A percentile compares a stretch with the other conserved stretches of the same genome.
These are phyloP conservation scores for Parathielavia hyrcaniae DNA, from an alignment of 495 filamentous ascomycete genomes.

Conservation along the genomic window DNA sequence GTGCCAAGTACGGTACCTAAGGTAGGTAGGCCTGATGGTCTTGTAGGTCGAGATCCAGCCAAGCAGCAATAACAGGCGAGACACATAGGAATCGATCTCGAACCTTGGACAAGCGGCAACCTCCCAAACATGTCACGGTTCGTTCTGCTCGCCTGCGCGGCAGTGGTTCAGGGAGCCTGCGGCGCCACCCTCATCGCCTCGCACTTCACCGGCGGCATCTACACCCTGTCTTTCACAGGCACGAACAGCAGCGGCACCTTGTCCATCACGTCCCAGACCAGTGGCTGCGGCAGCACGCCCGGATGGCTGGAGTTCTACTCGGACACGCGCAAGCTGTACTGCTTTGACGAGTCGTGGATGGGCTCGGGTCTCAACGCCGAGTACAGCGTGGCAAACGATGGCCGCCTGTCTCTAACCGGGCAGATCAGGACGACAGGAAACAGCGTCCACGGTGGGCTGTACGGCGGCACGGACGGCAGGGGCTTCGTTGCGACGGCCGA, in stretches of 20 bases:
- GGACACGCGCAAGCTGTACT: conserved; percentile 48
- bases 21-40: not conserved
- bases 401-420: conserved; percentile 36
- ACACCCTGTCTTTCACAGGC: conserved; percentile 32
- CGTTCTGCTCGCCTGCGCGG: conserved; percentile 14
- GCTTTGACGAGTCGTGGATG: conserved; percentile 50
- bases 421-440: conserved; percentile 33
- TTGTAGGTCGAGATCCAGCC: not conserved
- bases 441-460: conserved; percentile 39
- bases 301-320: conserved; percentile 52
- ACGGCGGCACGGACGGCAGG: conserved; percentile 35
- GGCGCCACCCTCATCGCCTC: conserved; percentile 39
- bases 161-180: conserved; percentile 28
- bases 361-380: conserved; percentile 38
- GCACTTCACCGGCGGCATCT: conserved; percentile 40
- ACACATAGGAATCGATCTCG: not conserved
- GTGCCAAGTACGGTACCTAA: not conserved
- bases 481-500: conserved; percentile 43
- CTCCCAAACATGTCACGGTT: conserved; percentile 14
- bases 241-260: conserved; percentile 28
- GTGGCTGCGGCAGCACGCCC: conserved; percentile 40
- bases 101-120: not conserved
- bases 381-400: conserved; percentile 38
- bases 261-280: conserved; percentile 28
- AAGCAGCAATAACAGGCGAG: not conserved